Evolutionary conservation across 2,329 filamentous ascomycete genomes (phyloP).

Genomic region (Aspergillus spinulosporus): DNA sequence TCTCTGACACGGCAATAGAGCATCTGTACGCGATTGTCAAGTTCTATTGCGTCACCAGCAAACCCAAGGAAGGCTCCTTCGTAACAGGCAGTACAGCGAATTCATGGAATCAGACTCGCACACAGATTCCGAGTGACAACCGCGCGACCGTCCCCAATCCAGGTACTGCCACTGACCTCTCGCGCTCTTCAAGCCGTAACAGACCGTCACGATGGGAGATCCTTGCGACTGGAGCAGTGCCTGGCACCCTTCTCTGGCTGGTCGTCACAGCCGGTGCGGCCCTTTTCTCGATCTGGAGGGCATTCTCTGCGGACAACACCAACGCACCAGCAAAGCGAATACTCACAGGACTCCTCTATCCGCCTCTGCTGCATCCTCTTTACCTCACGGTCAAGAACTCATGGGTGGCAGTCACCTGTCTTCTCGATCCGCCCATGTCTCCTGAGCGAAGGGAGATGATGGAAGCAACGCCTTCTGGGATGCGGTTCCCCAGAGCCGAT

Average conservation of each 20-base stretch:
- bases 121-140: not conserved
- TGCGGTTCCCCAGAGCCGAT: not conserved
- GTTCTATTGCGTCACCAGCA: slow-evolving; percentile 27
- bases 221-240: not conserved
- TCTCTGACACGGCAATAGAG: slow-evolving; percentile 14
- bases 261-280: not conserved
- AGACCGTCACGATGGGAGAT: not conserved
- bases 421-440: not conserved
- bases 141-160: not conserved
- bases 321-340: no score
- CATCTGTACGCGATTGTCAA: slow-evolving; percentile 25
- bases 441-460: not conserved
- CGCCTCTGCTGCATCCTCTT: not conserved
- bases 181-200: no score
- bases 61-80: slow-evolving; percentile 30
- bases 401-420: not conserved
- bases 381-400: not conserved
- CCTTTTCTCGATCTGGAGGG: not conserved
- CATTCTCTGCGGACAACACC: not conserved
- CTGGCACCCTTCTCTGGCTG: not conserved
- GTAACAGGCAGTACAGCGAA: slow-evolving; percentile 33
- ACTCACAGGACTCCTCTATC: not conserved
- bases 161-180: no score
- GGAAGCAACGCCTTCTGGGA: not conserved
- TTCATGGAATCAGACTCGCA: slow-evolving; percentile 21